phyloP scores from a whole-genome alignment of 2,329 filamentous ascomycete genomes.

The Claviceps sp. region DNA sequence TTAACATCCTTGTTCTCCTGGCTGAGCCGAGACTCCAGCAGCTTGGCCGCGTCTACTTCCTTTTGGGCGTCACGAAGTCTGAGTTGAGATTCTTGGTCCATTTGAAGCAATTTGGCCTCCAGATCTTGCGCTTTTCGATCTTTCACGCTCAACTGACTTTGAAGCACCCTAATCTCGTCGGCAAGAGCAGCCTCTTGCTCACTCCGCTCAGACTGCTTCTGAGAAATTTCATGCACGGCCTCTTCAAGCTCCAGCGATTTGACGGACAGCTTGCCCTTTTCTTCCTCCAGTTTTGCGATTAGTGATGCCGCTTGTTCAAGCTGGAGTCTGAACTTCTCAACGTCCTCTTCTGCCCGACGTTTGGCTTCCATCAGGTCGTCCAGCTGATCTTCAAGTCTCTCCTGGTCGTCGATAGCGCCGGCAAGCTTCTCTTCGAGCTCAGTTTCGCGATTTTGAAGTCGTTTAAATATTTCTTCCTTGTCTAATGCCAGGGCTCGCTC shows the following conservation, averaged over 20 bases:
- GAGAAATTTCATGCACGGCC: slow-evolving; percentile 57
- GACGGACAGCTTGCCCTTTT: slow-evolving; percentile 62
- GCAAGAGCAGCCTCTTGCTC: slow-evolving; percentile 63
- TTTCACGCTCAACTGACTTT: slow-evolving; percentile 79
- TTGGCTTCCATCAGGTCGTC: slow-evolving; percentile 82
- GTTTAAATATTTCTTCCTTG: slow-evolving; percentile 97
- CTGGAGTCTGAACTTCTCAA: slow-evolving; percentile 64
- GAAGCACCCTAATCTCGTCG: slow-evolving; percentile 80
- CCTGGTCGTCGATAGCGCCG: slow-evolving; percentile 86
- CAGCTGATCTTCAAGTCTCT: slow-evolving; percentile 83
- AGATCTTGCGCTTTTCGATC: slow-evolving; percentile 82
- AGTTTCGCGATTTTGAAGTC: slow-evolving; percentile 80
- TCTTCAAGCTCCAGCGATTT: slow-evolving; percentile 57
- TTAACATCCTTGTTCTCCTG: slow-evolving; percentile 75
- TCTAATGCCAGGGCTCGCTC: slow-evolving; percentile 91
- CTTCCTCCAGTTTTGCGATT: slow-evolving; percentile 72
- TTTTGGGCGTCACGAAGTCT: slow-evolving; percentile 69
- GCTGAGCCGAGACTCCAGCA: slow-evolving; percentile 61
- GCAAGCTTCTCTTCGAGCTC: slow-evolving; percentile 89
- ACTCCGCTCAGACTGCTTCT: slow-evolving; percentile 58
- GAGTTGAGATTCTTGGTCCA: slow-evolving; percentile 79
- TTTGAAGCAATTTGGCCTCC: slow-evolving; percentile 68
- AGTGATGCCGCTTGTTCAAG: slow-evolving; percentile 84
- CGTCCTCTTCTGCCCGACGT: slow-evolving; percentile 74
- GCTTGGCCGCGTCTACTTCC: slow-evolving; percentile 61